Evolutionary conservation across 495 filamentous ascomycete species (phyloP).

Genomic region (Sabuloglossum arenarium): DNA sequence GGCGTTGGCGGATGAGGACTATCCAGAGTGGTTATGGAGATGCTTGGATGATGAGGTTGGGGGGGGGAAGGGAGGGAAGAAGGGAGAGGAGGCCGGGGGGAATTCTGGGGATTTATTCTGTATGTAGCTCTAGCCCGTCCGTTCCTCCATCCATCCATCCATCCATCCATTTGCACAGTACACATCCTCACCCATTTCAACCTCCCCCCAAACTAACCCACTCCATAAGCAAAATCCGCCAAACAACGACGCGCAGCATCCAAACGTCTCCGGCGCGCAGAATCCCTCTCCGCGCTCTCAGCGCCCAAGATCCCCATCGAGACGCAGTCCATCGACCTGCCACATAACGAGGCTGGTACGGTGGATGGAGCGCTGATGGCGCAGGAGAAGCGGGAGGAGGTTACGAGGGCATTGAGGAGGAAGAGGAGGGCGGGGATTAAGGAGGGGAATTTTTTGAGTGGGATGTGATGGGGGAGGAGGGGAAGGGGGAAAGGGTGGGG

Average conservation of each 20-base stretch:
- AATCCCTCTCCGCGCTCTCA: constrained; percentile 38
- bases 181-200: neutral
- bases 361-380: constrained; percentile 34
- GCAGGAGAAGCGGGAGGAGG: constrained; percentile 33
- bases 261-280: constrained; percentile 35
- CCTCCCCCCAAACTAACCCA: too few species aligned
- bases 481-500: neutral
- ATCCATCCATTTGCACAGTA: too few species aligned
- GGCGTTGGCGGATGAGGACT: too few species aligned
- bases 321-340: constrained; percentile 70
- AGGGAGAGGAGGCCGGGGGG: too few species aligned
- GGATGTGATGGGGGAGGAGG: constrained; percentile 29
- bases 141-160: neutral
- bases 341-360: constrained; percentile 35
- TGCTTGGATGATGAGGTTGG: too few species aligned
- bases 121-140: constrained; percentile 24
- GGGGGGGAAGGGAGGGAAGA: too few species aligned
- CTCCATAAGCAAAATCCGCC: constrained; percentile 47
- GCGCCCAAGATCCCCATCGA: constrained; percentile 62
- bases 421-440: constrained; percentile 65
- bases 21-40: too few species aligned
- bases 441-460: constrained; percentile 82
- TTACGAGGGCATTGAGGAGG: constrained; percentile 48
- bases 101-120: constrained; percentile 53
- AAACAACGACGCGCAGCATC: constrained; percentile 50